A percentile compares a stretch with the other conserved stretches of the same genome.
Evolutionary conservation across 768 basidiomycete genomes (phyloP).

Genomic region (Amanita phalloides): DNA sequence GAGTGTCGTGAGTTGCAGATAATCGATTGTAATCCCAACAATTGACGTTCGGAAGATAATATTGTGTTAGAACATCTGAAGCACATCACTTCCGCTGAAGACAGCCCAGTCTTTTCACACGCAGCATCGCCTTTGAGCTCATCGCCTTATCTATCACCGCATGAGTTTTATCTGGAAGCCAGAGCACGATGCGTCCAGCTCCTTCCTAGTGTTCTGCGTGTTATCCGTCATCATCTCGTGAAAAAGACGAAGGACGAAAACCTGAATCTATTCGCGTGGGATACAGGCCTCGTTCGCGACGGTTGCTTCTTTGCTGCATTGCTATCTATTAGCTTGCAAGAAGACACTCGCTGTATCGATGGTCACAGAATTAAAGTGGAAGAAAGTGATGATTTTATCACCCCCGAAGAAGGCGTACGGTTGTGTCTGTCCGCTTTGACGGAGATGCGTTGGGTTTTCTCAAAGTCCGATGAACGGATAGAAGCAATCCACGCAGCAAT

Average conservation of each 20-base stretch:
- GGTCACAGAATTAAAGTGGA: conserved; percentile 23
- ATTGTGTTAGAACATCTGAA: conserved; percentile 79
- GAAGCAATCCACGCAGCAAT: conserved; percentile 46
- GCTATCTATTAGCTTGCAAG: conserved; percentile 56
- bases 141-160: conserved; percentile 34
- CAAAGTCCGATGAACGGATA: conserved; percentile 63
- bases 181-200: conserved; percentile 37
- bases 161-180: conserved; percentile 37
- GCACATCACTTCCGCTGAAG: conserved; percentile 29
- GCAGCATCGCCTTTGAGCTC: conserved; percentile 28
- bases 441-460: conserved; percentile 76
- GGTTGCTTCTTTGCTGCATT: conserved; percentile 85
- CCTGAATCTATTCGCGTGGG: conserved; percentile 66
- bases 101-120: conserved; percentile 26
- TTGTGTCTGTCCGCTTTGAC: conserved; percentile 67
- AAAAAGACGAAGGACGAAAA: conserved; percentile 13
- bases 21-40: conserved; percentile 5
- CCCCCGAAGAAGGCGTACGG: conserved; percentile 33
- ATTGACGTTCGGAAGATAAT: conserved; percentile 42
- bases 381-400: conserved; percentile 16
- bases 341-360: conserved; percentile 27
- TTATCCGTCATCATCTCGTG: conserved; percentile 40
- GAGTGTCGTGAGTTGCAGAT: conserved; percentile 58
- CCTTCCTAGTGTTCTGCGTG: conserved; percentile 39
- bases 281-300: conserved; percentile 78